Percentiles rank a stretch among this genome's conserved stretches.
These are phyloP conservation scores for Myxozyma melibiosi DNA, from an alignment of 805 yeast species.

Conservation along the genomic window DNA sequence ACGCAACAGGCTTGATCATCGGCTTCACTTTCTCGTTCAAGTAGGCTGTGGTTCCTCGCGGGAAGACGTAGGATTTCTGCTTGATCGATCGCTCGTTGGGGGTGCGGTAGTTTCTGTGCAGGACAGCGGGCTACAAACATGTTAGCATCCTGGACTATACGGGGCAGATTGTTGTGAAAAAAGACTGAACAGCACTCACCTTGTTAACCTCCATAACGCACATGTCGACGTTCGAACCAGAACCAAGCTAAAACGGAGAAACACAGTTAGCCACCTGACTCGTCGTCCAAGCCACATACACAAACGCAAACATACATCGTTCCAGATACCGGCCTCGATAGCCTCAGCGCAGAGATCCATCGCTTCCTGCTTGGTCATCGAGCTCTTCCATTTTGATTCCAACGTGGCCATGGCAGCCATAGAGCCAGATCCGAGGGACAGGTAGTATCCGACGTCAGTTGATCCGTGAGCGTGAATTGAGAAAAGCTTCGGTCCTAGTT, in stretches of 20 bases:
- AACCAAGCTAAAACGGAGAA: conserved; percentile 58
- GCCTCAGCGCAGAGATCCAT: conserved; percentile 87
- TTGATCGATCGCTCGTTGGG: conserved; percentile 88
- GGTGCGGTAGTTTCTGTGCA: conserved; percentile 82
- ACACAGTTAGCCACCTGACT: neutral
- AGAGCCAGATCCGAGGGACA: conserved; percentile 93
- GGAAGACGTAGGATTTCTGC: conserved; percentile 79
- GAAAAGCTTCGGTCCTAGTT: conserved; percentile 68
- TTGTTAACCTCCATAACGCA: conserved; percentile 95
- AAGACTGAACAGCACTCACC: conserved; percentile 46
- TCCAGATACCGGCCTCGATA: conserved; percentile 97
- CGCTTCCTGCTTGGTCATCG: conserved; percentile 85
- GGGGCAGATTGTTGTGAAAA: neutral
- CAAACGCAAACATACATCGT: conserved; percentile 54
- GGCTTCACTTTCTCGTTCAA: conserved; percentile 67
- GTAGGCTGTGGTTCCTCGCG: conserved; percentile 92
- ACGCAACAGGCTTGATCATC: conserved; percentile 57
- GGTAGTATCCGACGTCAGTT: conserved; percentile 92
- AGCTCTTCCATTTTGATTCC: conserved; percentile 83
- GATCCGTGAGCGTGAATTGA: conserved; percentile 98
- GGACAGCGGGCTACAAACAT: conserved; percentile 54
- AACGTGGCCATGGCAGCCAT: conserved; percentile 98
- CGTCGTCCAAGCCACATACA: neutral
- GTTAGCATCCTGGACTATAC: neutral
- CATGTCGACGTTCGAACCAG: conserved; percentile 96